Conservation (phyloP, 2,329 filamentous ascomycete genomes). For the Pseudogymnoascus sp. region DNA sequence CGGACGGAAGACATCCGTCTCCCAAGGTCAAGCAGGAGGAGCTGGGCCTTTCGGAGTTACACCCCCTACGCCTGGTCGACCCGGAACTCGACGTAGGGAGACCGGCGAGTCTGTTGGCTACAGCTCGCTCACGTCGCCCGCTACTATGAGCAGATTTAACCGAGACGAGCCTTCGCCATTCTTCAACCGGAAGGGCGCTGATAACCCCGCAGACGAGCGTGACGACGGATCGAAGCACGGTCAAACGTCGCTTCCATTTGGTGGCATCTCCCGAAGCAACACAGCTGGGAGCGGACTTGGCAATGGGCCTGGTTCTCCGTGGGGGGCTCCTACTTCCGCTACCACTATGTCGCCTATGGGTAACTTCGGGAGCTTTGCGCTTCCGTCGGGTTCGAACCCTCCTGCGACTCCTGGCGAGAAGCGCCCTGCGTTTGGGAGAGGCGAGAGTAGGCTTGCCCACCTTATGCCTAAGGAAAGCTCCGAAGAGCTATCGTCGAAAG, state of each 20-base stretch:
- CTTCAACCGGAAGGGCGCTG: conserved; percentile 44
- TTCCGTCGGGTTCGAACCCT: conserved; percentile 44
- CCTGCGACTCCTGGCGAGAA: conserved; percentile 59
- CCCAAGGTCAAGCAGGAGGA: conserved; percentile 50
- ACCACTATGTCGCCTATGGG: conserved; percentile 66
- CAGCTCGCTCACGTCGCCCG: conserved; percentile 52
- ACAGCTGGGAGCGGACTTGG: conserved; percentile 39
- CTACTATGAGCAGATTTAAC: conserved; percentile 47
- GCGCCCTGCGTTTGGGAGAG: conserved; percentile 57
- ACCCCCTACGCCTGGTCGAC: conserved; percentile 66
- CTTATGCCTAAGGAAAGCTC: conserved; percentile 69
- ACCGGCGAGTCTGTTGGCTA: conserved; percentile 63
- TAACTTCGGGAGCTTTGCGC: conserved; percentile 83
- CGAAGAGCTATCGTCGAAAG: conserved; percentile 47
- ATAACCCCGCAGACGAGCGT: conserved; percentile 37
- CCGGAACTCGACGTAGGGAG: conserved; percentile 72
- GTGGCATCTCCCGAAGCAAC: conserved; percentile 45
- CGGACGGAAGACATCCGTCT: conserved; percentile 75
- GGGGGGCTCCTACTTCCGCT: conserved; percentile 40
- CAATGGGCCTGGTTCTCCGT: conserved; percentile 39
- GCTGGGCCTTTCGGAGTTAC: conserved; percentile 57
- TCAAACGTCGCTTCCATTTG: conserved; percentile 32
- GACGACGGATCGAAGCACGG: conserved; percentile 26
- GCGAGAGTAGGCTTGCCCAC: conserved; percentile 80
- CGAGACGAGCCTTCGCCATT: conserved; percentile 56